Base-by-base conservation (phyloP, 2,329 filamentous ascomycete species). In the Lecanicillium sp. region DNA sequence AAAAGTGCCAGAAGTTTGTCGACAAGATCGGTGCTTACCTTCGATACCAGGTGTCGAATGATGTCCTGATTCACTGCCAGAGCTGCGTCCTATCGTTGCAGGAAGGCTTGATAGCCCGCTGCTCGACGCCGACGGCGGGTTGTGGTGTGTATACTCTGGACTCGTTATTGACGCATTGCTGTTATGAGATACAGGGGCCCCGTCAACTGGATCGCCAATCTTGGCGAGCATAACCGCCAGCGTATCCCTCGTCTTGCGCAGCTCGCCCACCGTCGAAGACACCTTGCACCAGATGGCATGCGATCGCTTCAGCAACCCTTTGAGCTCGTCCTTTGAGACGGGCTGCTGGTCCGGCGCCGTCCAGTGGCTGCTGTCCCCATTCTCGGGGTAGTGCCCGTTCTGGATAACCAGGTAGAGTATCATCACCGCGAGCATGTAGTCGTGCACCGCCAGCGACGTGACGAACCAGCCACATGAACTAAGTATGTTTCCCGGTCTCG, bases 341-440 rank as follows among this genome's bases (percentile, higher is more conserved):
- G 54, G 44, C 14, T 53, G 48, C 6, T 50, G 48, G 17, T 54
- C 53, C 30, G 55, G 51, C 29, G 50, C 51, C 43, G 59, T 54
- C 63, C 61, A 65, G 43, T 59, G 55, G 22, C 46, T 44, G 12
- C 54, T 50, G 10, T 49, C 54, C 4, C 56, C 60, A 13, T 47
- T 49, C 7, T 68, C 62, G 27, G 52, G 49, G 42, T 66, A 68
- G 29, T 53, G 53, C 15, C 64, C 59, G 49, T 64, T 68, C 45
- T 68, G 65, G 17, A 69, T 51, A 14, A 69, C 57, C 14, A 81
- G 57, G 44, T 74, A 80, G 4, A 82, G 49, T 12, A 81, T 66
- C 67, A 78, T 77, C 39, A 72, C 69, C 0, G 77, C 76, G 3
- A 81, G 64, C 37, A 82, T 58, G 36, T 76, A 81, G 50, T 82